phyloP scores from a whole-genome alignment of 1,284 basidiomycete genomes.

The Ceratobasidium sp. region DNA sequence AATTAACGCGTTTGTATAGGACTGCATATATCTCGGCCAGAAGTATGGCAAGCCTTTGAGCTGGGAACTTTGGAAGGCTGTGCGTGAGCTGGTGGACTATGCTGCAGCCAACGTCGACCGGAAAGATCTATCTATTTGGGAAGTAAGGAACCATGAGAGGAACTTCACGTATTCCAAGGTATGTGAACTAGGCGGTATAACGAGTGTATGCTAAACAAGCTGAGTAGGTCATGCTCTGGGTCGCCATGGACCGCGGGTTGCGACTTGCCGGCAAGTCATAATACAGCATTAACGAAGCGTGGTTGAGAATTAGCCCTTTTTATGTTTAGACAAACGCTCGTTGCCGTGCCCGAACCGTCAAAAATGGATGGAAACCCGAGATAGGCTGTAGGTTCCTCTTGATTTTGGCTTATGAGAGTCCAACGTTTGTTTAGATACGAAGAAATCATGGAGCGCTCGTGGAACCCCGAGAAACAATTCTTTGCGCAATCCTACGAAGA shows the following conservation, averaged over 20 bases:
- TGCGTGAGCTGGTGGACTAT: constrained; percentile 64
- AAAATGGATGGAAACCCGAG: constrained; percentile 78
- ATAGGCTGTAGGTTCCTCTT: constrained; percentile 65
- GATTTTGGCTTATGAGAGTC: neutral
- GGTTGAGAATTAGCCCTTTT: neutral
- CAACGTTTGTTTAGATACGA: constrained; percentile 45
- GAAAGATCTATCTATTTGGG: constrained; percentile 84
- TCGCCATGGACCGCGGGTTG: constrained; percentile 85
- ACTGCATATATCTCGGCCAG: constrained; percentile 93
- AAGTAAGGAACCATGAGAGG: constrained; percentile 80
- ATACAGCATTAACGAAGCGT: neutral
- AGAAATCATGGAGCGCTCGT: constrained; percentile 71
- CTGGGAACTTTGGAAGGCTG: constrained; percentile 47
- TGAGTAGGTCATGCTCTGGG: constrained; percentile 55
- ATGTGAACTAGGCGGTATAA: constrained; percentile 72
- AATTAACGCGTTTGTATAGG: constrained; percentile 51
- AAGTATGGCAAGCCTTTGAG: constrained; percentile 65
- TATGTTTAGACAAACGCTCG: constrained; percentile 72
- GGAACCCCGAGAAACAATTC: constrained; percentile 66
- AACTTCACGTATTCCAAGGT: constrained; percentile 65
- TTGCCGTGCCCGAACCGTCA: constrained; percentile 54
- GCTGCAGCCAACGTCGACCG: constrained; percentile 70
- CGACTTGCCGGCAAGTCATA: constrained; percentile 8
- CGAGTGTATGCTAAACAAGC: constrained; percentile 43
- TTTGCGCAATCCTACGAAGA: constrained; percentile 85